A percentile compares a stretch with the other conserved stretches of the same genome.
Evolutionary conservation across 192 early-diverging fungal genomes (phyloP).

Genomic region (Coemansia sp.): DNA sequence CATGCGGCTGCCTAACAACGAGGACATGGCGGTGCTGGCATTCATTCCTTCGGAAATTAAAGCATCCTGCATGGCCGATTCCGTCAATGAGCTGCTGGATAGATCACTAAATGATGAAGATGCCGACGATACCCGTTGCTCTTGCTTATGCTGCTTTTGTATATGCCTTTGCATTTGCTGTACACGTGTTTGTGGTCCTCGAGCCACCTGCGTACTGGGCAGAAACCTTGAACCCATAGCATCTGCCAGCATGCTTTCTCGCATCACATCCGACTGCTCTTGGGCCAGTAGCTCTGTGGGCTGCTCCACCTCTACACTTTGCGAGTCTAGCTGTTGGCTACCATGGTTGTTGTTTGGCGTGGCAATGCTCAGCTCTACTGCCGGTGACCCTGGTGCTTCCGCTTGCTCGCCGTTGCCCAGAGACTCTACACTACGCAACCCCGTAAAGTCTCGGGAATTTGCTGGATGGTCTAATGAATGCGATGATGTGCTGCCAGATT

Average conservation of each 20-base stretch:
- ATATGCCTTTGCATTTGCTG: too few relatives aligned
- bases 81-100: conserved; percentile 43
- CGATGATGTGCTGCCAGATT: conserved; percentile 9
- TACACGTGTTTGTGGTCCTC: not conserved
- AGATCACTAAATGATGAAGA: conserved; percentile 46
- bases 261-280: conserved; percentile 5
- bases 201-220: not conserved
- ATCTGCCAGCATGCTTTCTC: conserved; percentile 43
- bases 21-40: conserved; percentile 41
- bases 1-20: conserved; percentile 40
- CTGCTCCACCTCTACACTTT: not conserved
- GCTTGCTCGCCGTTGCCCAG: conserved; percentile 12
- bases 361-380: conserved; percentile 23
- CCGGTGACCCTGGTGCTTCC: conserved; percentile 26
- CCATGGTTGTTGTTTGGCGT: not conserved
- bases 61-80: conserved; percentile 54
- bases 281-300: not conserved
- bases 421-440: conserved; percentile 44
- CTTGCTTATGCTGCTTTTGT: conserved; percentile 1
- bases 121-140: not conserved
- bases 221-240: conserved; percentile 32
- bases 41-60: conserved; percentile 46
- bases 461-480: conserved; percentile 18
- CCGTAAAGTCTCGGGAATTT: conserved; percentile 25
- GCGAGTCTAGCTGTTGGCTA: not conserved